Conservation (phyloP, 2,329 filamentous ascomycete genomes). For the Sporothrix protearum region DNA sequence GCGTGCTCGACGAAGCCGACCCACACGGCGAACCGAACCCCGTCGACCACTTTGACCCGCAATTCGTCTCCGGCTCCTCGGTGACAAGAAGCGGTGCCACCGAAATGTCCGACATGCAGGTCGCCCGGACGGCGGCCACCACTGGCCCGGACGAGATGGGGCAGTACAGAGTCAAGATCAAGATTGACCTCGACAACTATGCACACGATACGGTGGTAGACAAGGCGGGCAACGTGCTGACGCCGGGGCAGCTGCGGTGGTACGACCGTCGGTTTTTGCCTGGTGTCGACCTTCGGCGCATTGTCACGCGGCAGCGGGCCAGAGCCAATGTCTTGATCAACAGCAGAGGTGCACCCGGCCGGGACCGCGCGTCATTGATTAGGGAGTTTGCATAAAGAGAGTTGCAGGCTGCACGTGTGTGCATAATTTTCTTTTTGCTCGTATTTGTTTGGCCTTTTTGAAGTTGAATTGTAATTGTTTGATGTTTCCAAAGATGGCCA, state of each 20-base stretch:
- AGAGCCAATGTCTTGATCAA: neutral
- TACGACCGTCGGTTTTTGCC: slow-evolving; percentile 1
- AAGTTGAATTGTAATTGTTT: neutral
- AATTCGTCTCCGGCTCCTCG: neutral
- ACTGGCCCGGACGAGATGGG: neutral
- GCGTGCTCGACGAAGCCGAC: neutral
- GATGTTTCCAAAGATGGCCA: neutral
- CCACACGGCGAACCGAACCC: neutral
- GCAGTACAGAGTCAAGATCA: neutral
- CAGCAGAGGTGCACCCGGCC: neutral
- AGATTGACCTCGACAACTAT: neutral
- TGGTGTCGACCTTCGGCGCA: slow-evolving; percentile 6
- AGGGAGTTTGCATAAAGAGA: slow-evolving; percentile 27
- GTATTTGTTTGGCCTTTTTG: neutral
- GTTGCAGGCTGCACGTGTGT: no score
- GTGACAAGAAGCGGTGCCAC: neutral
- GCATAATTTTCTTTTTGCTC: neutral
- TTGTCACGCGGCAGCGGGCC: neutral
- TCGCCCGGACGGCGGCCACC: neutral
- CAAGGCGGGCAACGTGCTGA: neutral
- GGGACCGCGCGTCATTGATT: slow-evolving; percentile 16
- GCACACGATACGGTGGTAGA: neutral
- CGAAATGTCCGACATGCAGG: neutral
- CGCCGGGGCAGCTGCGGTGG: neutral
- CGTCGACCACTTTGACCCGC: neutral